These are phyloP conservation scores for Trichoderma citrinoviride DNA, from an alignment of 2,329 filamentous ascomycete genomes.

Conservation along the genomic window DNA sequence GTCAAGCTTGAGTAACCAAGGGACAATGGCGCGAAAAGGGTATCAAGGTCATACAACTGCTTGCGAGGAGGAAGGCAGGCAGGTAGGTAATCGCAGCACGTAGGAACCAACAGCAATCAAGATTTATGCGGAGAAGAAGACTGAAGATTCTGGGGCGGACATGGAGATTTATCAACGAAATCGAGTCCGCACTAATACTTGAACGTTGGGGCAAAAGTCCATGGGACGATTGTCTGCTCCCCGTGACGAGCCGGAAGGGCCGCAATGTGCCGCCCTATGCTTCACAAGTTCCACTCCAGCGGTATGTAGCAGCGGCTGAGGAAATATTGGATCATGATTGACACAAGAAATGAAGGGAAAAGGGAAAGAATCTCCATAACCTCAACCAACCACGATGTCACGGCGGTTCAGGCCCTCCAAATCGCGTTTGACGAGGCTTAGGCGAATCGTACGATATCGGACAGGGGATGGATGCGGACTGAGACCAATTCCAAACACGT, in stretches of 20 bases:
- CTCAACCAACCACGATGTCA: not conserved
- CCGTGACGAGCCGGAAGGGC: conserved; percentile 2
- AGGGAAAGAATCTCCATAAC: not conserved
- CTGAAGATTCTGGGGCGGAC: not conserved
- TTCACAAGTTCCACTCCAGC: not conserved
- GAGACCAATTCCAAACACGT: not conserved
- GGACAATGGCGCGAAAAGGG: not conserved
- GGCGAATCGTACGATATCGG: conserved; percentile 16
- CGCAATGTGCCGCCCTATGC: conserved; percentile 11
- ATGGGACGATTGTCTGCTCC: not conserved
- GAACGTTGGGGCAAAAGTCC: not conserved
- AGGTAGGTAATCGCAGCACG: not conserved
- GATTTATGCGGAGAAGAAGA: not conserved
- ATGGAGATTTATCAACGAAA: conserved; percentile 1
- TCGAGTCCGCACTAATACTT: not conserved
- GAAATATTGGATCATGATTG: not conserved
- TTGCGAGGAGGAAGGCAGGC: not conserved
- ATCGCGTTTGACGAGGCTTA: not conserved
- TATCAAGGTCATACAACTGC: not conserved
- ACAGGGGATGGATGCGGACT: conserved; percentile 3
- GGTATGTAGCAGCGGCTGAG: not conserved
- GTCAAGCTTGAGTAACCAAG: not conserved
- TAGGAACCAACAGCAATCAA: not conserved
- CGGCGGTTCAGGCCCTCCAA: not conserved
- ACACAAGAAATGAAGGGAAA: not conserved